Evolutionary conservation across 768 basidiomycete species (phyloP), one percentile per base, ranked within the genome.

Genomic region (Tulasnella sp.): DNA sequence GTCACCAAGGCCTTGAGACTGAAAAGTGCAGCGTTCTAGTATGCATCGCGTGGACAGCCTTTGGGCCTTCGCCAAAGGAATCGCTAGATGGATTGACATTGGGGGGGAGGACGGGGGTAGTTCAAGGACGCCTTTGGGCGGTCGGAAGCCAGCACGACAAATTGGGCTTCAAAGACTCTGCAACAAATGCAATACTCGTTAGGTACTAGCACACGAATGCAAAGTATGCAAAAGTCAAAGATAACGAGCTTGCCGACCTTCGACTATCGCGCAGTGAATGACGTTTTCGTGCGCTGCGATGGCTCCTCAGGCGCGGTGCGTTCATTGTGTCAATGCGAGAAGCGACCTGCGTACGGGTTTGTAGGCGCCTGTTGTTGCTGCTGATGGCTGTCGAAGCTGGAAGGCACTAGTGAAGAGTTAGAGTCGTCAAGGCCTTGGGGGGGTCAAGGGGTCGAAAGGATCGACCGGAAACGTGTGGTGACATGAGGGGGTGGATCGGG

Each of bases 221-320:
- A 36, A 68, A 18, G 34, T 44, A 44, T 44, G 31, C n/a, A 68
- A 34, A 68, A 68, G 62, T 68, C 62, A 52, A 52, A 68, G 62
- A 68, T 68, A 68, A 68, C 62, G 62, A 68, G 18, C 36, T 68
- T 68, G 18, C 62, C 62, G 62, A 68, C 62, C 62, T n/a, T 68
- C 34, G 31, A 36, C 34, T 31, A 27, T 18, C 62, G 62, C 62
- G 62, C 62, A 36, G 31, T 10, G 27, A 68, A 68, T 68, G 62
- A 68, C 62, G 62, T 68, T 31, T 68, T 52, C 52, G n/a, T 52
- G 52, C 52, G 52, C 52, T 52, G 62, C 62, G 62, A 68, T 68
- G 62, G 62, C 62, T 68, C 62, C 62, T 68, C 62, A 68, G 62
- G 62, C 62, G 62, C 62, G 62, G 62, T 68, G 27, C 62, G 62